Base-by-base conservation (phyloP, 345 rosid genomes). In the Brassica carinata region DNA sequence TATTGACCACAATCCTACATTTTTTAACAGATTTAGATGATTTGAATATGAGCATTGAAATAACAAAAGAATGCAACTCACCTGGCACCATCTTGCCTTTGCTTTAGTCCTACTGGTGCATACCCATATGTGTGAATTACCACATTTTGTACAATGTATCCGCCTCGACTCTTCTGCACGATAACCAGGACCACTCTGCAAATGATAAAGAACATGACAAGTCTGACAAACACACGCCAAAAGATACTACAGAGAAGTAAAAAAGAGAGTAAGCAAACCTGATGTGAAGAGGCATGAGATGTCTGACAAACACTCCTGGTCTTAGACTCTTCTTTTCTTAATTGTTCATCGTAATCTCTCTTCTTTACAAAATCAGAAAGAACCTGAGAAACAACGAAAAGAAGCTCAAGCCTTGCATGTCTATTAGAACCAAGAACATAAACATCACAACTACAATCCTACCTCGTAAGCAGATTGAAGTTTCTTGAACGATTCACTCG, bases 21-120 rank as follows among this genome's bases (percentile, higher is more conserved):
- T 51, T 43, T 70, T 23, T 51, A 71, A 76, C 77, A 83, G 14
- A 48, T 61, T 61, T 8, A 53, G 45, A 66, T n/a, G 8, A 72
- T 31, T 69, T 33, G 15, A 27, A n/a, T 43, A n/a, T 40, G 71
- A 45, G 40, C 29, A 27, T 36, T 71, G n/a, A 66, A 34, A 53
- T 14, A 63, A 55, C 38, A 63, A 53, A 40, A 38, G 31, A 30
- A 26, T 34, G 51, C 38, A 70, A 55, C 31, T 58, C 53, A 93
- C 98, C 95, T 92, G 94, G 80, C 99, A 96, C 99, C 99, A 96
- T 87, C 99, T 89, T 74, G 98, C 99, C 72, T 89, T 93, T 83
- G 89, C 83, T 85, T 90, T 93, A 73, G 86, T 84, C 83, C 97
- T 88, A 80, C 84, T 93, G 27, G 99, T 96, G 84, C 99, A 93